These are phyloP conservation scores for Pilaira anomala DNA, from an alignment of 192 early-diverging fungal species.

Conservation along the genomic window DNA sequence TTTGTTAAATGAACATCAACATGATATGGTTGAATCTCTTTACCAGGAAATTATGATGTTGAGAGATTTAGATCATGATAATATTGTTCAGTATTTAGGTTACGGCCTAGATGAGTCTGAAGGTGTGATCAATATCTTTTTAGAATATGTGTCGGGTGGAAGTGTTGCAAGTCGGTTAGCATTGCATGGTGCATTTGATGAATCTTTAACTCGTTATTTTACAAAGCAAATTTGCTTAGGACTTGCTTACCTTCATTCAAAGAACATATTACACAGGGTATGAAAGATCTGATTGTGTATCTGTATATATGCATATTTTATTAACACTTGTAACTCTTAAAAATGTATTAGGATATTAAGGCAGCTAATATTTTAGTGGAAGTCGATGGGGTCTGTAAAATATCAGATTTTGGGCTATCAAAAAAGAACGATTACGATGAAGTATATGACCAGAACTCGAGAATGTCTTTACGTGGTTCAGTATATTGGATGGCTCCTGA, in stretches of 20 bases:
- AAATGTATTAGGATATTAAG: constrained; percentile 70
- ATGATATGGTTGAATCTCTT: constrained; percentile 58
- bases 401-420: constrained; percentile 96
- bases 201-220: constrained; percentile 69
- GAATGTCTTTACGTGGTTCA: constrained; percentile 67
- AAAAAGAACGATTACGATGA: constrained; percentile 64
- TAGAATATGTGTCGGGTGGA: constrained; percentile 97
- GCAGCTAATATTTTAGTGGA: constrained; percentile 82
- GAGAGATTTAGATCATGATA: constrained; percentile 81
- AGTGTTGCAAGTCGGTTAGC: constrained; percentile 78
- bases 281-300: not conserved
- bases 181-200: constrained; percentile 71
- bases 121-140: constrained; percentile 85
- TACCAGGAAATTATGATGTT: constrained; percentile 76
- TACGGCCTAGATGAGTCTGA: constrained; percentile 43
- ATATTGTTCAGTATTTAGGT: constrained; percentile 95
- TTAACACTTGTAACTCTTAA: not conserved
- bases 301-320: not conserved
- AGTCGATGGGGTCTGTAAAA: constrained; percentile 85
- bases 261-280: constrained; percentile 72
- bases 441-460: constrained; percentile 46
- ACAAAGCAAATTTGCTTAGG: constrained; percentile 82
- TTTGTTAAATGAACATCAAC: constrained; percentile 39
- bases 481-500: constrained; percentile 94
- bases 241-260: constrained; percentile 82